phyloP scores from a whole-genome alignment of 306 rosid genomes.

The Pterocarpus santalinus region DNA sequence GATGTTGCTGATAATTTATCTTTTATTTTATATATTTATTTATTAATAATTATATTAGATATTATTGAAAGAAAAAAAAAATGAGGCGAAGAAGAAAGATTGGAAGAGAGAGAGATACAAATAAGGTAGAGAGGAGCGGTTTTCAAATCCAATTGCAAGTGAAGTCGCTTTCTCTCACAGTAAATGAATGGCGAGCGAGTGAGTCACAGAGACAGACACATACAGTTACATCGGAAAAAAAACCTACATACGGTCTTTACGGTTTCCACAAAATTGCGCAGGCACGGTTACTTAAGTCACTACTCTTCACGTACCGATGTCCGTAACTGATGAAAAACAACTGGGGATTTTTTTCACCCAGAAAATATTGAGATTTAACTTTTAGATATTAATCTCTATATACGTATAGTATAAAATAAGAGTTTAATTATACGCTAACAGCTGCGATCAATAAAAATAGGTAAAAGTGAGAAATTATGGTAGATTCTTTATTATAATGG shows the following conservation, averaged over 20 bases:
- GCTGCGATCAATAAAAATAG: no score
- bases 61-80: neutral
- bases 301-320: no score
- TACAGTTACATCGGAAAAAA: constrained; percentile 7
- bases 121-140: constrained; percentile 30
- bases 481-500: no score
- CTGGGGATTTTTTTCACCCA: no score
- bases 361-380: no score
- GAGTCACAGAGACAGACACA: constrained; percentile 35
- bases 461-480: no score
- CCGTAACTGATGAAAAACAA: no score
- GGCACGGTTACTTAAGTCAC: constrained; percentile 31
- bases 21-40: neutral
- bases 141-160: constrained; percentile 51
- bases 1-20: constrained; percentile 24
- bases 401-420: no score
- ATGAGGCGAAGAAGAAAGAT: constrained; percentile 34
- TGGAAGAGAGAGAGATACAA: neutral
- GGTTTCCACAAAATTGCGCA: constrained; percentile 35
- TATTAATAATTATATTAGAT: neutral
- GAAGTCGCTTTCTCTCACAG: constrained; percentile 40
- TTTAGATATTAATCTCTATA: no score
- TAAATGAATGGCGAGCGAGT: constrained; percentile 13
- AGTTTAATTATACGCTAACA: no score
- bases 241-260: constrained; percentile 18